phyloP scores from a whole-genome alignment of 139 green algal species.

The Auxenochlorella pyrenoidosa region DNA sequence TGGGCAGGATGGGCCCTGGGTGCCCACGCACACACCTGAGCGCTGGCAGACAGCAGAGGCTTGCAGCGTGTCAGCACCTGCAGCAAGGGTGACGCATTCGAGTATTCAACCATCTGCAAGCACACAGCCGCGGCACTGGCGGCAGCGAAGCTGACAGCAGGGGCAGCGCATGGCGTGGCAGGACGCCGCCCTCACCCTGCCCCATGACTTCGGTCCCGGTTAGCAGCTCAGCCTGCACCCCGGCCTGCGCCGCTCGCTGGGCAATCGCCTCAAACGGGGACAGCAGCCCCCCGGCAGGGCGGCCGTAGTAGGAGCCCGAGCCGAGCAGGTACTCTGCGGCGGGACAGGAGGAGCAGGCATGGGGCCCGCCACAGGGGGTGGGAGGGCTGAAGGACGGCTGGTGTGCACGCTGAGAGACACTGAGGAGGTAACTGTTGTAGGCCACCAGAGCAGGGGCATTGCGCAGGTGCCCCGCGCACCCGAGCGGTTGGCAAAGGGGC shows the following conservation, averaged over 20 bases:
- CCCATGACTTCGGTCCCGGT: slow-evolving; percentile 18
- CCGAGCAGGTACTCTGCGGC: slow-evolving; percentile 36
- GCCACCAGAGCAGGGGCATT: too few species aligned
- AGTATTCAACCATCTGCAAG: too few species aligned
- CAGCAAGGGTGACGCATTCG: neutral
- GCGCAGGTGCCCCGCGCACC: neutral
- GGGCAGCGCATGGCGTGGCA: neutral
- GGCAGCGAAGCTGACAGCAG: too few species aligned
- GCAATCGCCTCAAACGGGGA: slow-evolving; percentile 35
- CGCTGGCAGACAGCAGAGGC: slow-evolving; percentile 7
- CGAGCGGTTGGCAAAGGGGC: slow-evolving; percentile 14
- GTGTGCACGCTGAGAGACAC: too few species aligned
- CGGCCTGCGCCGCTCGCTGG: neutral
- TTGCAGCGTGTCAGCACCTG: neutral
- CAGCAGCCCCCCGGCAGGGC: slow-evolving; percentile 8
- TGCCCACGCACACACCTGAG: neutral
- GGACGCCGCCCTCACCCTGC: neutral
- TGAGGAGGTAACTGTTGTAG: too few species aligned
- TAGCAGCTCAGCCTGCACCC: slow-evolving; percentile 1
- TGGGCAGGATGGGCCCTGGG: too few species aligned
- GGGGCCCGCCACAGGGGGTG: too few species aligned
- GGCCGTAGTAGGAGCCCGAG: slow-evolving; percentile 49
- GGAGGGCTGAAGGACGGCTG: neutral
- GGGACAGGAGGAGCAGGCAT: neutral
- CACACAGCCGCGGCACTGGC: too few species aligned